A percentile compares a stretch with the other conserved stretches of the same genome.
Conservation (phyloP, 768 basidiomycete species). For the Trametes villosa region DNA sequence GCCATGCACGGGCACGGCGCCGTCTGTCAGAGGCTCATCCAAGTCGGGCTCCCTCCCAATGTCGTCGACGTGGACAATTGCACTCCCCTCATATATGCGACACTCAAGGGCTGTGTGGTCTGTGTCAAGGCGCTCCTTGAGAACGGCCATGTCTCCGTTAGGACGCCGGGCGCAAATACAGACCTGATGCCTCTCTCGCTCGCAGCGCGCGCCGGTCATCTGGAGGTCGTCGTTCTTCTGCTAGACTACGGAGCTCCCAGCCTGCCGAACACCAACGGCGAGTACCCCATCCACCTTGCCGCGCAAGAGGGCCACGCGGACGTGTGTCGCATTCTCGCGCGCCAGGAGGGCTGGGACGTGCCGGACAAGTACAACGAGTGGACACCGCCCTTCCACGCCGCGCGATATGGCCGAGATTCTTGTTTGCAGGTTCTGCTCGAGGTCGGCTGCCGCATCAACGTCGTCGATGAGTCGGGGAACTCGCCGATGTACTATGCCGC, state of each 20-base stretch:
- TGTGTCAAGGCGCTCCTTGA: conserved; percentile 85
- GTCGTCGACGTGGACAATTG: conserved; percentile 91
- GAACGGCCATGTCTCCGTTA: conserved; percentile 66
- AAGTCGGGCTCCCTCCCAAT: conserved; percentile 65
- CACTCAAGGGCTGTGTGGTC: conserved; percentile 78
- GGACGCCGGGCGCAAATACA: conserved; percentile 57
- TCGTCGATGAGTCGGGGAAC: conserved; percentile 83
- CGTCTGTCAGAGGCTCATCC: conserved; percentile 77
- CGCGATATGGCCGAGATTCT: conserved; percentile 77
- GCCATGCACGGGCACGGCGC: conserved; percentile 87
- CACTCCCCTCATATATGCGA: conserved; percentile 92
- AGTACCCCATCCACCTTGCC: conserved; percentile 95
- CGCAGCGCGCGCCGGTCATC: conserved; percentile 88
- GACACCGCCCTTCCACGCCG: conserved; percentile 96
- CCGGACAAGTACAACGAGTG: conserved; percentile 98
- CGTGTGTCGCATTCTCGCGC: conserved; percentile 79
- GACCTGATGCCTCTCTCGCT: conserved; percentile 88
- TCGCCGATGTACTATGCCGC: conserved; percentile 92
- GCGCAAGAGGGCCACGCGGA: conserved; percentile 88
- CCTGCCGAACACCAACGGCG: conserved; percentile 90
- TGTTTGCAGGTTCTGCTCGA: conserved; percentile 81
- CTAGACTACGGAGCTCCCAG: conserved; percentile 78
- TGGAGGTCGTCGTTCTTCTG: conserved; percentile 78
- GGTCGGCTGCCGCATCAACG: conserved; percentile 77
- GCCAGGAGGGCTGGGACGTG: conserved; percentile 78